Evolutionary conservation across 345 rosid species (phyloP).

Genomic region (Citrus trifoliata): DNA sequence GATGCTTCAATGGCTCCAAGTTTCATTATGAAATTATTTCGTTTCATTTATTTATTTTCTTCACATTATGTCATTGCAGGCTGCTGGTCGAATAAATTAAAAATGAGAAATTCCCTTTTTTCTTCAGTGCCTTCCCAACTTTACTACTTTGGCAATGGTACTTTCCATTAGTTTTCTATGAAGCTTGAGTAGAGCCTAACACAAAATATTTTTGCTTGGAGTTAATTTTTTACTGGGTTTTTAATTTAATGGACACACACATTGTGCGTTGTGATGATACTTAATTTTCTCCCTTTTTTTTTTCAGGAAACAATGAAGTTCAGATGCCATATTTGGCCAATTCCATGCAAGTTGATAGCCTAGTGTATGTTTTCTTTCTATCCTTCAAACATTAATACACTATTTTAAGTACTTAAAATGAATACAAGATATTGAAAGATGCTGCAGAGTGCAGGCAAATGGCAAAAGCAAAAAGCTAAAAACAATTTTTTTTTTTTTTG

Average conservation of each 20-base stretch:
- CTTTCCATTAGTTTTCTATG: not conserved
- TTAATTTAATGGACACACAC: not conserved
- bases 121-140: conserved; percentile 30
- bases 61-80: not conserved
- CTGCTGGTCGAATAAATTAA: not conserved
- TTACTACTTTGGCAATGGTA: conserved; percentile 29
- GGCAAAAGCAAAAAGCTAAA: not conserved
- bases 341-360: conserved; percentile 32
- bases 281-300: not conserved
- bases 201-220: not conserved
- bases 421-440: not conserved
- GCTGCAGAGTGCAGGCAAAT: not conserved
- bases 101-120: conserved; percentile 43
- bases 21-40: not conserved
- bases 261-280: not conserved
- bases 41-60: not conserved
- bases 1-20: not conserved
- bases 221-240: not conserved
- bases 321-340: conserved; percentile 31
- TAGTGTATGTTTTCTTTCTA: conserved; percentile 22
- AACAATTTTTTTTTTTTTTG: not conserved
- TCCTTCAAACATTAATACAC: too few relatives aligned
- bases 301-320: conserved; percentile 41
- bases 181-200: not conserved
- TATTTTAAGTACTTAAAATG: not conserved